Evolutionary conservation across 2,329 filamentous ascomycete species (phyloP).

Genomic region (Alternaria alternata): DNA sequence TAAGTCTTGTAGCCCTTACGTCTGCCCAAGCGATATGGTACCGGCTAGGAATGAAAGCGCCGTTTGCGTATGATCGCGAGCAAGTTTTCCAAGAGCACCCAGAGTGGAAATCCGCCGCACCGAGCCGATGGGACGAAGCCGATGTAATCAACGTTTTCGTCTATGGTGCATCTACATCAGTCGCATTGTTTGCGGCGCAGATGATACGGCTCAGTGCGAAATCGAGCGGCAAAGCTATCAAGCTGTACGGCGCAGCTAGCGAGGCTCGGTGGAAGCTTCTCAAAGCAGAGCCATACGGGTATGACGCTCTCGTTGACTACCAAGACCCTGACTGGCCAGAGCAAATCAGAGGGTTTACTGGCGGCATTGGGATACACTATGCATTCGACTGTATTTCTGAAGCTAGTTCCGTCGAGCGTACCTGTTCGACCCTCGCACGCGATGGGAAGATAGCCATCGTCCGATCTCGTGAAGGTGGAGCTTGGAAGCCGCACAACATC

Average conservation of each 20-base stretch:
- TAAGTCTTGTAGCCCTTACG: conserved; percentile 56
- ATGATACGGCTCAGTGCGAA: conserved; percentile 31
- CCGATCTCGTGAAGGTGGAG: conserved; percentile 38
- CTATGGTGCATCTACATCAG: conserved; percentile 47
- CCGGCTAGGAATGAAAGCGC: conserved; percentile 48
- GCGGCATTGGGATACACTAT: conserved; percentile 43
- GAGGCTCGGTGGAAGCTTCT: conserved; percentile 34
- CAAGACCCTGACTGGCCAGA: not conserved
- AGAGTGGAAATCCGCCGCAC: conserved; percentile 6
- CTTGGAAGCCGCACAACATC: conserved; percentile 30
- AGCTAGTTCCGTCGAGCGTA: conserved; percentile 41
- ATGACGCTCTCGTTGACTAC: not conserved
- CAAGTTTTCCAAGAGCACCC: conserved; percentile 19
- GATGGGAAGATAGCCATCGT: conserved; percentile 38
- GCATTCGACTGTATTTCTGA: conserved; percentile 55
- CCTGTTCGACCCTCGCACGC: conserved; percentile 35
- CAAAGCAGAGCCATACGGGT: conserved; percentile 42
- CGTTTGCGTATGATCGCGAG: conserved; percentile 41
- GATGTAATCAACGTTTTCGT: conserved; percentile 35
- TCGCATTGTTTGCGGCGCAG: conserved; percentile 46
- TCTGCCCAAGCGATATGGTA: conserved; percentile 55
- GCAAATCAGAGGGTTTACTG: not conserved
- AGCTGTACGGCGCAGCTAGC: not conserved
- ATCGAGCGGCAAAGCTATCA: not conserved
- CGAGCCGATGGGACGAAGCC: not conserved